These are phyloP conservation scores for Penicillium sp. DNA, from an alignment of 2,329 filamentous ascomycete genomes.

Conservation along the genomic window DNA sequence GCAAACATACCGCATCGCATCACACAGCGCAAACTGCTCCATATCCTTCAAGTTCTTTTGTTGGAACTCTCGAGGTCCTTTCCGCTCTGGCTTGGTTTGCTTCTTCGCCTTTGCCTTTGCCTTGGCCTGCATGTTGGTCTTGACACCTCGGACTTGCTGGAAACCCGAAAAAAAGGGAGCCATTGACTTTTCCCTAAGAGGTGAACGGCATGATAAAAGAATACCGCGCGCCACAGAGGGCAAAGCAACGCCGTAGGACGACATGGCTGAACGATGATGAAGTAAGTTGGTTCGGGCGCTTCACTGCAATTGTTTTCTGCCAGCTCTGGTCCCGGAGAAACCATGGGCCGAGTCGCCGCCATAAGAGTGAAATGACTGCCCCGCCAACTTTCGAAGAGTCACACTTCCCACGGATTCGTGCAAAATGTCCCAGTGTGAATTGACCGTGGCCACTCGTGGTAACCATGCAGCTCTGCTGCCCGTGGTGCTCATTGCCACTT, in stretches of 20 bases:
- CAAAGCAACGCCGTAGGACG: constrained; percentile 33
- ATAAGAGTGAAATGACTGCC: constrained; percentile 20
- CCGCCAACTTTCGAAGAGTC: constrained; percentile 17
- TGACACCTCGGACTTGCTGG: constrained; percentile 37
- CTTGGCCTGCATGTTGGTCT: constrained; percentile 35
- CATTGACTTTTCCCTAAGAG: constrained; percentile 30
- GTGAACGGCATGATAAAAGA: constrained; percentile 31
- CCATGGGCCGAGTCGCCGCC: constrained; percentile 22
- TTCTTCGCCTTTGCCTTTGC: constrained; percentile 45
- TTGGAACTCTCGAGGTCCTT: constrained; percentile 63
- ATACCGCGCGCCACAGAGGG: constrained; percentile 34
- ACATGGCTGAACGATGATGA: constrained; percentile 28
- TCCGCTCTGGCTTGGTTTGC: constrained; percentile 59
- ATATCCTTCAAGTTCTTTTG: constrained; percentile 59
- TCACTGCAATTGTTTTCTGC: constrained; percentile 33
- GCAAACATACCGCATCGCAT: constrained; percentile 71
- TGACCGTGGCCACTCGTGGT: constrained; percentile 39
- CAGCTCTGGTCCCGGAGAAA: constrained; percentile 34
- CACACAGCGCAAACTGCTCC: constrained; percentile 74
- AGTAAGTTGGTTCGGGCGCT: constrained; percentile 3
- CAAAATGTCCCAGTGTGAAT: constrained; percentile 32
- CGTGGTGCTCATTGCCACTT: constrained; percentile 39
- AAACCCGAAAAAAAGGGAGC: constrained; percentile 29
- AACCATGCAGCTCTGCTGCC: constrained; percentile 42
- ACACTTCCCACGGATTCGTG: constrained; percentile 10